Evolutionary conservation across 192 early-diverging fungal species (phyloP).

Genomic region (Entomortierella lignicola): DNA sequence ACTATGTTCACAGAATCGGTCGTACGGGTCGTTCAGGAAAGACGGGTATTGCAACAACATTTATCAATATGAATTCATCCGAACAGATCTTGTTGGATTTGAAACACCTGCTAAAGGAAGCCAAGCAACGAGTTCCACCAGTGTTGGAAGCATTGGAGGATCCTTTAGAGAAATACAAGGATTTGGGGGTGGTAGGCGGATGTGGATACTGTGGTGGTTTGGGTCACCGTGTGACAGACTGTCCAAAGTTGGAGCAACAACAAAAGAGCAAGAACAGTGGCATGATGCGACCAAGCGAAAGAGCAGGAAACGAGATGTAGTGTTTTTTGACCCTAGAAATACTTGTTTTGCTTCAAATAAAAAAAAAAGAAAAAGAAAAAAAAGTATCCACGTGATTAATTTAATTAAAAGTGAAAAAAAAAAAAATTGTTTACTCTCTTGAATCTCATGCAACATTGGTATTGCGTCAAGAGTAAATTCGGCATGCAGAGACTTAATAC

Average conservation of each 20-base stretch:
- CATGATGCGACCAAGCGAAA: conserved; percentile 47
- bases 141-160: conserved; percentile 88
- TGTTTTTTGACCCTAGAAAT: not conserved
- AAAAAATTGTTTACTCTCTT: too few species aligned
- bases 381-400: not conserved
- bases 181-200: conserved; percentile 76
- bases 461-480: too few species aligned
- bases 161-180: conserved; percentile 86
- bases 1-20: conserved; percentile 97
- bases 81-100: conserved; percentile 95
- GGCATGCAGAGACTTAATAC: too few species aligned
- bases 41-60: conserved; percentile 96
- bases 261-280: conserved; percentile 60
- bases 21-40: conserved; percentile 97
- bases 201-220: conserved; percentile 96
- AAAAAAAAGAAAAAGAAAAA: not conserved
- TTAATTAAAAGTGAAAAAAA: not conserved
- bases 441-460: too few species aligned
- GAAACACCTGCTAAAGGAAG: conserved; percentile 91
- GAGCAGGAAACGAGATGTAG: conserved; percentile 54
- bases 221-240: conserved; percentile 90
- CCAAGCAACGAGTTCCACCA: conserved; percentile 93
- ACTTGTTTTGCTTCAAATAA: not conserved
- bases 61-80: conserved; percentile 92
- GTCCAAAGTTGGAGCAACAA: conserved; percentile 84